These are phyloP conservation scores for Pseudocohnilembus persalinus DNA, from an alignment of 169 alveolate genomes.

Conservation along the genomic window DNA sequence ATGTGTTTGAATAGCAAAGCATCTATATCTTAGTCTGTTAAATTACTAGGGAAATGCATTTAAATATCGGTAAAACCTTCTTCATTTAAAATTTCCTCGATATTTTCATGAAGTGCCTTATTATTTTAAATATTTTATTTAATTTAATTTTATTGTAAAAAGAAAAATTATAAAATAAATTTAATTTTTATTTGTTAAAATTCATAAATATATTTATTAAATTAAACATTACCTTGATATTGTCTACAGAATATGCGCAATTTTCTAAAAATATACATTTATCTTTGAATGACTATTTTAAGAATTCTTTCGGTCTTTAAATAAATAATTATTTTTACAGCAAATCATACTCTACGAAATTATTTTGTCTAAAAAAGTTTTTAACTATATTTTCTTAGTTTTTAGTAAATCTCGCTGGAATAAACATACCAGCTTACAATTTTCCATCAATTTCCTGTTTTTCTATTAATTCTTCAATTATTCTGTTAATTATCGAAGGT, in stretches of 20 bases:
- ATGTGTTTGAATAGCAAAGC: conserved; percentile 9
- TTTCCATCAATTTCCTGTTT: conserved; percentile 15
- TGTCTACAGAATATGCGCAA: conserved; percentile 11
- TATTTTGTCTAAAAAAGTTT: conserved; percentile 8
- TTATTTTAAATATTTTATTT: too few relatives aligned
- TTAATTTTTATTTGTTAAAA: too few relatives aligned
- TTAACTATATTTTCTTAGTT: conserved; percentile 12
- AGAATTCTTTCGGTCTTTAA: conserved; percentile 19
- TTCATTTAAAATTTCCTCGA: background rate
- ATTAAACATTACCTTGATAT: too few relatives aligned
- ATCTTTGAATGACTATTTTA: conserved; percentile 4
- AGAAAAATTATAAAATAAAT: too few relatives aligned
- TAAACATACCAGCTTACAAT: background rate
- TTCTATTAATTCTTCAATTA: conserved; percentile 10
- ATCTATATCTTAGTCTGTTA: conserved; percentile 16
- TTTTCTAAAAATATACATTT: conserved; percentile 13
- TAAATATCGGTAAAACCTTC: conserved; percentile 24
- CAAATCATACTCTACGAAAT: conserved; percentile 12
- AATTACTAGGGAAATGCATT: conserved; percentile 1
- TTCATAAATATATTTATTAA: too few relatives aligned
- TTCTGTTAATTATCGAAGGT: background rate
- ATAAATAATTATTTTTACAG: conserved; percentile 3
- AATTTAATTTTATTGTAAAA: too few relatives aligned
- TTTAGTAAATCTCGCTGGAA: conserved; percentile 1
- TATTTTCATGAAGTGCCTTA: conserved; percentile 12